These are phyloP conservation scores for Cryomyces antarcticus DNA, from an alignment of 495 filamentous ascomycete genomes.

Conservation along the genomic window DNA sequence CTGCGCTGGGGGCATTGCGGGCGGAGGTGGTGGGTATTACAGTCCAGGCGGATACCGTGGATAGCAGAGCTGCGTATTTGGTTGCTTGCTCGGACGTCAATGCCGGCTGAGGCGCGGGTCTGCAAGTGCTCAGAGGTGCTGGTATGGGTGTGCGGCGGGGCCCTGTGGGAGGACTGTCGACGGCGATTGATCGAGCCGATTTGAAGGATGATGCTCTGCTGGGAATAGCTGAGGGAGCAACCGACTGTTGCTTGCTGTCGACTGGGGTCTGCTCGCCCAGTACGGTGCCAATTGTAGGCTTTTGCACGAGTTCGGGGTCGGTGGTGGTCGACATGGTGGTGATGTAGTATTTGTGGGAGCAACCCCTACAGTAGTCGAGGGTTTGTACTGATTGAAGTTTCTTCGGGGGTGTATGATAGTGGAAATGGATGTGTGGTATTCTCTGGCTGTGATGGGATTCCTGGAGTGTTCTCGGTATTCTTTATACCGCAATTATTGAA, in stretches of 20 bases:
- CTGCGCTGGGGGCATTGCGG: conserved; percentile 34
- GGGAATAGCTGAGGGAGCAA: no score
- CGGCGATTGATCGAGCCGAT: background rate
- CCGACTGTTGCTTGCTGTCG: no score
- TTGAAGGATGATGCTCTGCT: conserved; percentile 3
- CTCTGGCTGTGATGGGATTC: no score
- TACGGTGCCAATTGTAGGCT: background rate
- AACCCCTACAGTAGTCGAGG: no score
- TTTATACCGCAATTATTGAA: no score
- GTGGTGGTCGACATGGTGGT: background rate
- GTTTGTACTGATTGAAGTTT: no score
- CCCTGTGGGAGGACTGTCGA: conserved; percentile 6
- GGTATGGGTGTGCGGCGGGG: conserved; percentile 51
- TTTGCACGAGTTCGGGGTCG: background rate
- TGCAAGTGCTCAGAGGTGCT: conserved; percentile 33
- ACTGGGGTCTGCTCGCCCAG: background rate
- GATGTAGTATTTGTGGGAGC: no score
- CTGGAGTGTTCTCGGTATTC: no score
- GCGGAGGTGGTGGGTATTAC: conserved; percentile 42
- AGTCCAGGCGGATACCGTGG: conserved; percentile 44
- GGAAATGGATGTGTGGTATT: no score
- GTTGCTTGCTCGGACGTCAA: conserved; percentile 59
- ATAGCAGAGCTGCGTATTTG: conserved; percentile 62
- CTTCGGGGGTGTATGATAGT: no score
- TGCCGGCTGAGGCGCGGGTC: conserved; percentile 24